A percentile compares a stretch with the other conserved stretches of the same genome.
Conservation (phyloP, 2,329 filamentous ascomycete species). For the Claviceps maximensis region DNA sequence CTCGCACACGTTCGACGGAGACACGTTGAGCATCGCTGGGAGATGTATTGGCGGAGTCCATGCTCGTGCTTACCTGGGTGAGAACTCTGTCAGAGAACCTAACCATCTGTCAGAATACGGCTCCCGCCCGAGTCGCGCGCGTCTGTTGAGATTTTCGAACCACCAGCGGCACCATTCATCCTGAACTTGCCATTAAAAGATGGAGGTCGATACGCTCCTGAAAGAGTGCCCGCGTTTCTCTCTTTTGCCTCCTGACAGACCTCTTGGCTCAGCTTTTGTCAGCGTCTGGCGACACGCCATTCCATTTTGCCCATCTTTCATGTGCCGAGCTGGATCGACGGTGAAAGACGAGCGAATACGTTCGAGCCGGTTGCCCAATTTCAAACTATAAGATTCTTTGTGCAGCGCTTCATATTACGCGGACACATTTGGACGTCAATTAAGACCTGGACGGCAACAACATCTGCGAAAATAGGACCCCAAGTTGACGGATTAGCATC, state of each 20-base stretch:
- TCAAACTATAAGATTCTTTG: not conserved
- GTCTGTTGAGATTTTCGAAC: constrained; percentile 50
- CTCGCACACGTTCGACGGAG: too few relatives aligned
- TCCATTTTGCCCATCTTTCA: not conserved
- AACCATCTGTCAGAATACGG: not conserved
- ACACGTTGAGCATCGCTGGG: too few relatives aligned
- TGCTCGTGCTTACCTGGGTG: not conserved
- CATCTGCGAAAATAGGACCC: too few relatives aligned
- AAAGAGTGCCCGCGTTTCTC: constrained; percentile 36
- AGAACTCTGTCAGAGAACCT: too few relatives aligned
- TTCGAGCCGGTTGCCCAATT: not conserved
- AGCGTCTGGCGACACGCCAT: not conserved
- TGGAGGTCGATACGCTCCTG: constrained; percentile 51
- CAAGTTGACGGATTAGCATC: too few relatives aligned
- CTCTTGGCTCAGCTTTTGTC: not conserved
- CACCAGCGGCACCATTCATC: constrained; percentile 47
- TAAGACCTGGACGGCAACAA: not conserved
- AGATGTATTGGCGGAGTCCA: too few relatives aligned
- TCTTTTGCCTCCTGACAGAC: constrained; percentile 43
- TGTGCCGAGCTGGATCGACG: not conserved
- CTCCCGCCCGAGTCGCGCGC: constrained; percentile 33
- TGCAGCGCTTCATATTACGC: not conserved
- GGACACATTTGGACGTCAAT: not conserved
- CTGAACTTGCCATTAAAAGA: constrained; percentile 52
- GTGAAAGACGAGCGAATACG: not conserved